These are phyloP conservation scores for Phycomyces blakesleeanus DNA, from an alignment of 192 early-diverging fungal species.

Conservation along the genomic window DNA sequence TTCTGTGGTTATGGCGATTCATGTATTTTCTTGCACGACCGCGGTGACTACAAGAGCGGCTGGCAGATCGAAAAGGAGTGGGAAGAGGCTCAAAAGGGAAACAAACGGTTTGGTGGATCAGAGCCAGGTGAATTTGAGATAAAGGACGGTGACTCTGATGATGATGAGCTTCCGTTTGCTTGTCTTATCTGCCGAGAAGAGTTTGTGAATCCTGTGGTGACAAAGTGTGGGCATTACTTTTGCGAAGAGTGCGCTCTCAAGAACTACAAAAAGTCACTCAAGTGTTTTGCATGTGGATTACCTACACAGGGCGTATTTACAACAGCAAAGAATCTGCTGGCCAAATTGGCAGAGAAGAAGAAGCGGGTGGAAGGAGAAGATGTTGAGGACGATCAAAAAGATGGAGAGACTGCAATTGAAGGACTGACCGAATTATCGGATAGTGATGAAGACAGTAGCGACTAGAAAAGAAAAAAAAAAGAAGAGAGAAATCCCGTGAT, in stretches of 20 bases:
- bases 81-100: slow-evolving; percentile 78
- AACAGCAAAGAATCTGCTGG: slow-evolving; percentile 69
- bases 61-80: slow-evolving; percentile 98
- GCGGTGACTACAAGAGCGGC: slow-evolving; percentile 93
- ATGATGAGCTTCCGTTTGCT: slow-evolving; percentile 91
- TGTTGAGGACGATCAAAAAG: slow-evolving; percentile 32
- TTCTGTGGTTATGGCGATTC: slow-evolving; percentile 98
- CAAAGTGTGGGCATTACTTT: slow-evolving; percentile 96
- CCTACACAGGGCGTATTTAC: slow-evolving; percentile 85
- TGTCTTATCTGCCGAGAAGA: slow-evolving; percentile 90
- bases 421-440: slow-evolving; percentile 21
- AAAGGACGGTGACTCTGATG: slow-evolving; percentile 53
- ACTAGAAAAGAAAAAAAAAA: too few relatives aligned
- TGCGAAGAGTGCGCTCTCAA: slow-evolving; percentile 91
- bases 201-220: slow-evolving; percentile 87
- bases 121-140: slow-evolving; percentile 44
- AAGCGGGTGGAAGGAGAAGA: slow-evolving; percentile 32
- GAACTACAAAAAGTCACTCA: slow-evolving; percentile 75
- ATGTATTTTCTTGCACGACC: slow-evolving; percentile 97
- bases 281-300: slow-evolving; percentile 87
- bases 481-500: too few relatives aligned
- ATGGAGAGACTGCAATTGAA: slow-evolving; percentile 22
- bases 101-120: slow-evolving; percentile 45
- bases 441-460: slow-evolving; percentile 31
- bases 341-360: slow-evolving; percentile 51